Evolutionary conservation across 2,329 filamentous ascomycete species (phyloP).

Genomic region (Aspergillus sp.): DNA sequence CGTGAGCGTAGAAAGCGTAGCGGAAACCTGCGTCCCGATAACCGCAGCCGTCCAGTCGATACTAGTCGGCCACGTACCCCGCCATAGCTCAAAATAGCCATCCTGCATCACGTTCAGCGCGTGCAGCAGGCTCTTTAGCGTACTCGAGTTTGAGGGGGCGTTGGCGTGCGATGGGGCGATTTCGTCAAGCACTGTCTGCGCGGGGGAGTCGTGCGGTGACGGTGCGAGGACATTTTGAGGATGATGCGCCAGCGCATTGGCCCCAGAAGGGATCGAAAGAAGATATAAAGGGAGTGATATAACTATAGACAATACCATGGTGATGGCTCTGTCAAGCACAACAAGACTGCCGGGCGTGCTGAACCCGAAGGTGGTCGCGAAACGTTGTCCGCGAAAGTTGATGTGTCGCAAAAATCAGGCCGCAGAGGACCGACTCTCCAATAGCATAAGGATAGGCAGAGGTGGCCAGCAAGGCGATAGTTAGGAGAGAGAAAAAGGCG

Average conservation of each 20-base stretch:
- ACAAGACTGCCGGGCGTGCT: no score
- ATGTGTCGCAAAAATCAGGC: no score
- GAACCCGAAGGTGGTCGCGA: no score
- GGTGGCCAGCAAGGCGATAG: no score
- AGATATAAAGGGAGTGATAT: slow-evolving; percentile 18
- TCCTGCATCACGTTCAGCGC: slow-evolving; percentile 73
- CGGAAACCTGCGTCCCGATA: slow-evolving; percentile 72
- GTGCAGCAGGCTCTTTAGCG: slow-evolving; percentile 45
- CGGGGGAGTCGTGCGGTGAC: slow-evolving; percentile 5
- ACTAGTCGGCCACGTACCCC: slow-evolving; percentile 75
- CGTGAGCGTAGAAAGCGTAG: slow-evolving; percentile 67
- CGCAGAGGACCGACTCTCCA: neutral
- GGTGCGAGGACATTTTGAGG: slow-evolving; percentile 19
- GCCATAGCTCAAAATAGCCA: slow-evolving; percentile 69
- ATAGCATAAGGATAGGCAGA: neutral
- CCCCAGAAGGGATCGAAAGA: slow-evolving; percentile 12
- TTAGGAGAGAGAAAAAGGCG: neutral
- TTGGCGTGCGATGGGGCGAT: slow-evolving; percentile 6
- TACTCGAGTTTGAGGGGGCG: slow-evolving; percentile 12
- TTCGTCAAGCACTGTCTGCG: slow-evolving; percentile 7
- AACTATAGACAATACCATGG: slow-evolving; percentile 8
- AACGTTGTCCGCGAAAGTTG: no score
- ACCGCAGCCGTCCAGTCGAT: slow-evolving; percentile 96
- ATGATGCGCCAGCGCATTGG: slow-evolving; percentile 27
- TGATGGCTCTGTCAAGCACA: neutral